Base-by-base conservation (phyloP, 2,329 filamentous ascomycete species). In the Arthroderma sp. region DNA sequence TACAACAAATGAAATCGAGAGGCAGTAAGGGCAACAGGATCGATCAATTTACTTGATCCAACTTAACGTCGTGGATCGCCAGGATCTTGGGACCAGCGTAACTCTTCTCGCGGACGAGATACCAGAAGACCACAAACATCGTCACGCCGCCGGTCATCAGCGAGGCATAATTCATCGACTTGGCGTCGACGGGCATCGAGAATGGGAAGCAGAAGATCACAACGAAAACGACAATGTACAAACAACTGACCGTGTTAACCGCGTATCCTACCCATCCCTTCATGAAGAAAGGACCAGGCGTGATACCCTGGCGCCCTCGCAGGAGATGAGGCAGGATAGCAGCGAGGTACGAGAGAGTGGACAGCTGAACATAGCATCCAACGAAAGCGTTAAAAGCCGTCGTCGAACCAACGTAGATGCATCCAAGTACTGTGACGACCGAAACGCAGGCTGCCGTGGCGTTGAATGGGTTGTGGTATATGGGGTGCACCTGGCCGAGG, bases 201-300 rank as follows among this genome's bases (percentile, higher is more conserved):
- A 74, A 79, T 0, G 79, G 80, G 70, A 83, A 83, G 64, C 79
- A 82, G 68, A 79, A 83, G 58, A 83, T 77, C n/a, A 81, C 70
- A 56, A 79, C 73, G 62, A 82, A 83, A 19, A 80, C 69, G 1
- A 75, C 64, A 56, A 83, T 82, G 56, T 81, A 77, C 41, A 77
- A 38, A 37, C 80, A 77, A 5, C 79, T 72, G 3, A 77, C 61
- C 9, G 68, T 57, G 62, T 83, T 83, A 63, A 83, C 64, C 1
- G 69, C 59, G 41, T 70, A 76, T 1, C 80, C 80, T n/a, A 74
- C 65, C 4, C 65, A 71, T 7, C 79, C 77, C 54, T 66, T 68
- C 64, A 83, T 74, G 62, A 75, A 74, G 67, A 83, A 83, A 1
- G 76, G 74, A 0, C 80, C 81, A 1, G 68, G 67, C 2, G 73